Evolutionary conservation across 257 asterid species (phyloP).

Genomic region (Eustoma russellianum): DNA sequence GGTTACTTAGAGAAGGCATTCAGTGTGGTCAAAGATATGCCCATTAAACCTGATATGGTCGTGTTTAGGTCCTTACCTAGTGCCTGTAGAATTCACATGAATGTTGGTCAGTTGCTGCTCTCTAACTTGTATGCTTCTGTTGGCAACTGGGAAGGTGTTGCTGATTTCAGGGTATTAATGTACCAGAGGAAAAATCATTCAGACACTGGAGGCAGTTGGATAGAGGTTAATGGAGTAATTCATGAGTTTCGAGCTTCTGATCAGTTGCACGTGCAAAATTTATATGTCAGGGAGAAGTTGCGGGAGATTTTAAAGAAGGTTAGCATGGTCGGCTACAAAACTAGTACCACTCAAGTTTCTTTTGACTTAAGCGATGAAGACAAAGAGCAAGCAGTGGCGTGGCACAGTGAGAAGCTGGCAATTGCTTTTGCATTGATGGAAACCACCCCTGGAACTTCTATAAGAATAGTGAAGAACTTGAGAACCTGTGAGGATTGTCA

Average conservation of each 20-base stretch:
- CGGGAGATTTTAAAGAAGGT: constrained; percentile 33
- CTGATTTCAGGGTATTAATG: constrained; percentile 33
- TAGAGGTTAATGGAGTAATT: constrained; percentile 40
- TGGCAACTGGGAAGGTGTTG: constrained; percentile 65
- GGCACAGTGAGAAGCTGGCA: constrained; percentile 68
- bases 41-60: constrained; percentile 45
- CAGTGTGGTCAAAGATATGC: constrained; percentile 49
- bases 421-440: constrained; percentile 46
- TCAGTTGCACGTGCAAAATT: constrained; percentile 39
- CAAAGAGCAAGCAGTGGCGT: constrained; percentile 53
- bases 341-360: constrained; percentile 38
- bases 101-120: constrained; percentile 42
- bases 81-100: constrained; percentile 63
- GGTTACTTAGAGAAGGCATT: constrained; percentile 73
- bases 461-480: constrained; percentile 42
- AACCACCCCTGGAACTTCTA: constrained; percentile 22
- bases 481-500: constrained; percentile 68
- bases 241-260: constrained; percentile 72
- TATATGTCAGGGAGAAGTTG: constrained; percentile 35
- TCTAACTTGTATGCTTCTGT: constrained; percentile 71
- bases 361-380: constrained; percentile 55
- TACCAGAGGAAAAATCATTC: constrained; percentile 22
- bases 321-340: constrained; percentile 36
- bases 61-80: constrained; percentile 75
- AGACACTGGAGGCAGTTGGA: constrained; percentile 68